Evolutionary conservation across 441 rosid genomes (phyloP).

Genomic region (Breynia disticha): DNA sequence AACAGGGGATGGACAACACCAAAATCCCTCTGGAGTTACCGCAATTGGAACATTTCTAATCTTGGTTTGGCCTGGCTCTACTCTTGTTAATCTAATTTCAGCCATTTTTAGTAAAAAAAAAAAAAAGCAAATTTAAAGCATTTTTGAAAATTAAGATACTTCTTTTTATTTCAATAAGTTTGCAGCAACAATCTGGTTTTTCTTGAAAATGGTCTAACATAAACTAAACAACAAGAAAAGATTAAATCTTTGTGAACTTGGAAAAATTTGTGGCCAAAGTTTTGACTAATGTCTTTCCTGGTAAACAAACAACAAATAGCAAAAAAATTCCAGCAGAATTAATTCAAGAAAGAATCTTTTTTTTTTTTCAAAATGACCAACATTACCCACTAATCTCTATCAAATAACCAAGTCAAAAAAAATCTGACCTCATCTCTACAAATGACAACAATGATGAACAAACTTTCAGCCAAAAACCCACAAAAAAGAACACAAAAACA

Average conservation of each 20-base stretch:
- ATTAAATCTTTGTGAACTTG: slow-evolving; percentile 1
- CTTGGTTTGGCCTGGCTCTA: slow-evolving; percentile 78
- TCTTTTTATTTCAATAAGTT: slow-evolving; percentile 15
- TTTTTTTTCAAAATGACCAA: too few relatives aligned
- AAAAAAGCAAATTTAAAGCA: slow-evolving; percentile 17
- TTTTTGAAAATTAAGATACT: slow-evolving; percentile 9
- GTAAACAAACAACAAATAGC: too few relatives aligned
- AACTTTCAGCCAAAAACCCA: slow-evolving; percentile 9
- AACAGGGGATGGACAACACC: slow-evolving; percentile 97
- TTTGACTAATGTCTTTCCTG: too few relatives aligned
- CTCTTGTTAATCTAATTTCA: slow-evolving; percentile 61
- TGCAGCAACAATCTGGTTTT: slow-evolving; percentile 7
- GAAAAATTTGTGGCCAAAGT: too few relatives aligned
- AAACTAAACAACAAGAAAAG: neutral
- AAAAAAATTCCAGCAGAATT: too few relatives aligned
- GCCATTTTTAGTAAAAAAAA: slow-evolving; percentile 38
- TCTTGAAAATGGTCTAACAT: neutral
- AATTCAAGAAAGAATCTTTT: too few relatives aligned
- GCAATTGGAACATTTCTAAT: slow-evolving; percentile 86
- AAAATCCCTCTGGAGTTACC: slow-evolving; percentile 93
- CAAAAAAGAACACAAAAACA: neutral
- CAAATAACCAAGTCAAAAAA: slow-evolving; percentile 8
- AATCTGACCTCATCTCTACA: slow-evolving; percentile 1
- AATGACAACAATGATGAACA: slow-evolving; percentile 16
- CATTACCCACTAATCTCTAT: neutral